phyloP scores from a whole-genome alignment of 2,329 filamentous ascomycete species.

The Pseudogymnoascus destructans region DNA sequence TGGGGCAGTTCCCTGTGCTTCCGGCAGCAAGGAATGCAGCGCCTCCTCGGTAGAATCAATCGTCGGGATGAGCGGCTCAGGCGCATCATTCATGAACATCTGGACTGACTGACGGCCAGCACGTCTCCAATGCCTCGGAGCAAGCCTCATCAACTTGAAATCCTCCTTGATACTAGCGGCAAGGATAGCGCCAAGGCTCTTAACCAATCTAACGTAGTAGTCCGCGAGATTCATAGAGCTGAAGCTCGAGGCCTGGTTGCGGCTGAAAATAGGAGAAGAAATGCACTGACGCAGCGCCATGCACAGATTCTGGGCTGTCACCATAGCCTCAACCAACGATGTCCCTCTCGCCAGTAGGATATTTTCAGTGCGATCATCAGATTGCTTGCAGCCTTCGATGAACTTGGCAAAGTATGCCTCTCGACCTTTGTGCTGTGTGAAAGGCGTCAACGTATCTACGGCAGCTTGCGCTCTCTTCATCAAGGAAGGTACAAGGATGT shows the following conservation, averaged over 20 bases:
- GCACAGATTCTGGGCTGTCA: slow-evolving; percentile 63
- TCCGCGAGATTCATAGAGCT: slow-evolving; percentile 72
- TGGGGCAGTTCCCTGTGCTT: slow-evolving; percentile 11
- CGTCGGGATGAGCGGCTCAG: background rate
- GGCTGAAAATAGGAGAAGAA: slow-evolving; percentile 44
- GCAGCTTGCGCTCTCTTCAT: slow-evolving; percentile 60
- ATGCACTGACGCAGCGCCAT: slow-evolving; percentile 65
- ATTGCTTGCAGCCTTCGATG: slow-evolving; percentile 32
- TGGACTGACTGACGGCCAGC: slow-evolving; percentile 11
- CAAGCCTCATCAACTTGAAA: slow-evolving; percentile 56
- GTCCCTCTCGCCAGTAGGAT: slow-evolving; percentile 51
- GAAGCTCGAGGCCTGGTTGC: slow-evolving; percentile 45
- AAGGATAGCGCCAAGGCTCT: slow-evolving; percentile 63
- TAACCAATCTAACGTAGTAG: slow-evolving; percentile 62
- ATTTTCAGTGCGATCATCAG: slow-evolving; percentile 26
- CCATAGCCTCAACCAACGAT: slow-evolving; percentile 61
- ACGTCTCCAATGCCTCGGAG: slow-evolving; percentile 53
- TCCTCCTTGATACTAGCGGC: slow-evolving; percentile 77
- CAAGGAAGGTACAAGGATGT: slow-evolving; percentile 70
- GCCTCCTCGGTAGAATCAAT: slow-evolving; percentile 22
- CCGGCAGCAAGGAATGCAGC: slow-evolving; percentile 16
- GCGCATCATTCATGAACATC: background rate
- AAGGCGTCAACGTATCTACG: slow-evolving; percentile 52
- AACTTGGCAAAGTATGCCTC: slow-evolving; percentile 59
- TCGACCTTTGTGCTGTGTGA: slow-evolving; percentile 38